phyloP scores from a whole-genome alignment of 2,329 filamentous ascomycete species.

The Shiraia bambusicola region DNA sequence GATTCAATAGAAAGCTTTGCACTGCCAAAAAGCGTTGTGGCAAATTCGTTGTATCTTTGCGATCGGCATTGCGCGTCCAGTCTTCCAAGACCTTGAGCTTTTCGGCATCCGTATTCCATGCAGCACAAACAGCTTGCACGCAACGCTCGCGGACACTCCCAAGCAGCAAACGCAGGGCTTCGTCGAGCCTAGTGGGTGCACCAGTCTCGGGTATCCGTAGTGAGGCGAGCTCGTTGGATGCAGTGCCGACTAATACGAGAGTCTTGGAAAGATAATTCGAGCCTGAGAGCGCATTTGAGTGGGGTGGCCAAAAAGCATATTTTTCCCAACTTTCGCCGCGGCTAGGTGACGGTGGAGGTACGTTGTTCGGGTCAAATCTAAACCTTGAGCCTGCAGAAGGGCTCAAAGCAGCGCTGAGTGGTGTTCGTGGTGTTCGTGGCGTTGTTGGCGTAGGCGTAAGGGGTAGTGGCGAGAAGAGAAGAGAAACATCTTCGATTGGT shows the following conservation, averaged over 20 bases:
- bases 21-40: conserved; percentile 83
- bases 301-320: conserved; percentile 93
- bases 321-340: conserved; percentile 88
- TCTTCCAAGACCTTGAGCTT: conserved; percentile 91
- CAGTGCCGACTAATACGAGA: conserved; percentile 79
- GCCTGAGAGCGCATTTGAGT: conserved; percentile 88
- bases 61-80: conserved; percentile 82
- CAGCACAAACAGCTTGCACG: conserved; percentile 79
- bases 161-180: conserved; percentile 74
- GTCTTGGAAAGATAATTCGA: conserved; percentile 85
- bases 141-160: conserved; percentile 79
- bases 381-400: conserved; percentile 70
- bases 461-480: conserved; percentile 79
- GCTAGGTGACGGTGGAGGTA: conserved; percentile 71
- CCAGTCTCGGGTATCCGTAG: conserved; percentile 66
- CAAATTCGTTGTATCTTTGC: conserved; percentile 87
- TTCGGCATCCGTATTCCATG: conserved; percentile 92
- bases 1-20: conserved; percentile 75
- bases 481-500: conserved; percentile 86
- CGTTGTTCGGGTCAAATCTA: conserved; percentile 74
- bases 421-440: conserved; percentile 65
- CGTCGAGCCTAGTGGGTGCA: conserved; percentile 54
- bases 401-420: conserved; percentile 56
- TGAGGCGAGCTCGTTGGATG: conserved; percentile 80
- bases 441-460: conserved; percentile 62